A percentile compares a stretch with the other conserved stretches of the same genome.
Evolutionary conservation across 176 grass and related monocot genomes (phyloP).

Genomic region (Zoysia pacifica): DNA sequence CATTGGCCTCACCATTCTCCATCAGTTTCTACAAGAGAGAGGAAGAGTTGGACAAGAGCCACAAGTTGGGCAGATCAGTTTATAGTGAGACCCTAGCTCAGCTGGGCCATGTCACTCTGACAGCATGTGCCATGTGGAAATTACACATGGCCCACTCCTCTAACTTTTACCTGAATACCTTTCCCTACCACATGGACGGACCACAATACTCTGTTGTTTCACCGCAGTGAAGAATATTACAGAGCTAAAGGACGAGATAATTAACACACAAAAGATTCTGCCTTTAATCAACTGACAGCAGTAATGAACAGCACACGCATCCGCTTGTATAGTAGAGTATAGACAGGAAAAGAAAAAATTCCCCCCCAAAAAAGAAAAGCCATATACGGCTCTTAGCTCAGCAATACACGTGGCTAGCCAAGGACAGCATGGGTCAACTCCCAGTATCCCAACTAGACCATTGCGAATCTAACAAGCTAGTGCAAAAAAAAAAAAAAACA

Average conservation of each 20-base stretch:
- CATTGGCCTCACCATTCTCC: not conserved
- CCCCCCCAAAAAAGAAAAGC: not conserved
- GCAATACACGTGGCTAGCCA: constrained; percentile 31
- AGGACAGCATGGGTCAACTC: not conserved
- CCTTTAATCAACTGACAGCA: not conserved
- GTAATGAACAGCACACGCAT: not conserved
- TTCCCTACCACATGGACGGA: not conserved
- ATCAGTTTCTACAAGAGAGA: constrained; percentile 32
- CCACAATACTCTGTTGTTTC: constrained; percentile 9
- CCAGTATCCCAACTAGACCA: constrained; percentile 11
- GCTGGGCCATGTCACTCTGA: constrained; percentile 24
- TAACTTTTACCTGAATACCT: not conserved
- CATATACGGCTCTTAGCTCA: constrained; percentile 13
- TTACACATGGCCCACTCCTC: constrained; percentile 23
- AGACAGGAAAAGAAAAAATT: constrained; percentile 29
- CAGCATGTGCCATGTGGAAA: constrained; percentile 34
- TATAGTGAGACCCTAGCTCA: constrained; percentile 9
- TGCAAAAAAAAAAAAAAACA: not conserved
- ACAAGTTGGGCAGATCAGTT: not conserved
- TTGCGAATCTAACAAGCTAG: constrained; percentile 13
- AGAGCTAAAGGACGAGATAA: constrained; percentile 1
- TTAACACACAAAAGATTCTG: constrained; percentile 25
- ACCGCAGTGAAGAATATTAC: not conserved
- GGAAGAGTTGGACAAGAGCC: not conserved
- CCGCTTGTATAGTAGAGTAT: not conserved